Base-by-base conservation (phyloP, 1,284 basidiomycete genomes). In the Rhodotorula sp. region DNA sequence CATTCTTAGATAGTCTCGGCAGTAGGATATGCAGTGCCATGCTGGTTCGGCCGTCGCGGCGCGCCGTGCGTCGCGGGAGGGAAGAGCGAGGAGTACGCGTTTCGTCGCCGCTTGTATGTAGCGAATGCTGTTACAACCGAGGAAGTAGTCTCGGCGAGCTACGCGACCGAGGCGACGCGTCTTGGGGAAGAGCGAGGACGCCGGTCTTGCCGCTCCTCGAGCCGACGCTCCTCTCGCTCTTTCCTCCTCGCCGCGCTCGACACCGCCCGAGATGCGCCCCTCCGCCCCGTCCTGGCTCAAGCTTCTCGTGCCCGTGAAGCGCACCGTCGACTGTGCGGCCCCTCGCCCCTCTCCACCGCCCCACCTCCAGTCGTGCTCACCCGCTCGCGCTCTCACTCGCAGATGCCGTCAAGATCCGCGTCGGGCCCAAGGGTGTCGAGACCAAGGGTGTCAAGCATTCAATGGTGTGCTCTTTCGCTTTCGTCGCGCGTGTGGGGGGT, bases 391-490 rank as follows among this genome's bases (percentile, higher is more conserved):
- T 59, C 51, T n/a, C 51, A 27, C 48, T 48, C 48, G 27, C 41
- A 96, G 91, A 76, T 55, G 73, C 76, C 19, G 76, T 77, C 83
- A 97, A 97, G 85, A 95, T 97, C 84, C 90, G 94, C 63, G 91
- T 97, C 13, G 89, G 91, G 77, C 91, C 94, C 80, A 95, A 92
- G 65, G 94, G 92, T 29, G 89, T 97, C 60, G 94, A 97, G 85
- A 89, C 90, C 65, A 93, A 90, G 82, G 94, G 78, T n/a, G 79
- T 96, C 77, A 97, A 97, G 86, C 94, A 97, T 83, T 95, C 92
- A 3, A 97, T 97, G 94, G 94, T 94, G 77, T 78, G 88, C 29
- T 27, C 37, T n/a, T 22, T 34, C 22, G 29, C 44, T 29, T 27
- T 72, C 36, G 41, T 58, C 36, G 48, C 37, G 41, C 7, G 50